A percentile compares a stretch with the other conserved stretches of the same genome.
Evolutionary conservation across 2,329 filamentous ascomycete species (phyloP).

Genomic region (Bipolaris sorokiniana): DNA sequence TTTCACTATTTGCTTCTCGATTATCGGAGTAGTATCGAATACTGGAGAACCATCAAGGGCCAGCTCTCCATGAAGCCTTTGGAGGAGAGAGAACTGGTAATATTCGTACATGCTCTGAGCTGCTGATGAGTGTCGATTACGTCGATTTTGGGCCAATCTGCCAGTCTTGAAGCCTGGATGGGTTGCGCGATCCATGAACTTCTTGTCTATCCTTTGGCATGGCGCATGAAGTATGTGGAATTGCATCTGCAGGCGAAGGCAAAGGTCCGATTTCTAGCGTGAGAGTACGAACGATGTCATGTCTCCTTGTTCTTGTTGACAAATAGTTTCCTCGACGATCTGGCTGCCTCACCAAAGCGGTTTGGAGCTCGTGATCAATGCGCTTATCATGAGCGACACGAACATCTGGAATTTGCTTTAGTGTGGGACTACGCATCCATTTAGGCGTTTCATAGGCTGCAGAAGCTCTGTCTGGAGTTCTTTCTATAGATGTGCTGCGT

Average conservation of each 20-base stretch:
- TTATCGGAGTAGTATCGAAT: slow-evolving; percentile 7
- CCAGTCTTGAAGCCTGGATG: not conserved
- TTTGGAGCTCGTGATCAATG: slow-evolving; percentile 14
- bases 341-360: not conserved
- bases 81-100: not conserved
- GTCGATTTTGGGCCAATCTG: not conserved
- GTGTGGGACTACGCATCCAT: not conserved
- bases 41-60: slow-evolving; percentile 16
- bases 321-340: not conserved
- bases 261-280: slow-evolving; percentile 11
- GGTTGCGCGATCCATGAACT: not conserved
- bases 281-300: slow-evolving; percentile 1
- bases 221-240: not conserved
- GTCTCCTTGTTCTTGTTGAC: not conserved
- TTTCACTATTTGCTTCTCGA: not conserved
- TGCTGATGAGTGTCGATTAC: not conserved
- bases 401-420: not conserved
- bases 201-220: not conserved
- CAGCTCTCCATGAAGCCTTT: not conserved
- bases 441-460: not conserved
- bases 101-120: not conserved
- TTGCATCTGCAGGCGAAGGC: slow-evolving; percentile 4
- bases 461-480: not conserved
- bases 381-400: slow-evolving; percentile 20
- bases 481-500: not conserved